Evolutionary conservation across 257 asterid species (phyloP), one percentile per base, ranked within the genome.

Genomic region (Solanum chilense): DNA sequence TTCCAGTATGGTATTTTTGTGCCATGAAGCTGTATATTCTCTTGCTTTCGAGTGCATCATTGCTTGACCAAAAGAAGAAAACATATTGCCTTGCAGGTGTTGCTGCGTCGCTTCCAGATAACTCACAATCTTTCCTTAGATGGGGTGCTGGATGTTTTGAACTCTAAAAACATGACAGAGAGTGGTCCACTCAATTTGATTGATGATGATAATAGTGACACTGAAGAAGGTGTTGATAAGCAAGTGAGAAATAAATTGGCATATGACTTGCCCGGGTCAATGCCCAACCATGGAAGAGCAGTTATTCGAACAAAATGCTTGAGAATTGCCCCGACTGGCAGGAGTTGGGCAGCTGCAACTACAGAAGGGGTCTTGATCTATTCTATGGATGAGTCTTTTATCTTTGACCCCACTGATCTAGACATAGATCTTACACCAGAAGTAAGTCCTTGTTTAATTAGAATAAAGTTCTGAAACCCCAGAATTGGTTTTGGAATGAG

Each of bases 291-390:
- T 33, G 99, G 98, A 83, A 94, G 98, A 91, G 95, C 99, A 35
- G 87, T 94, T 87, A 89, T 96, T 70, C 93, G 98, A 84, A 92
- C 99, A 56, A 97, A 94, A 92, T 95, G 98, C 92, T 91, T 97
- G 89, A 95, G 93, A 89, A 95, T 97, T 83, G 94, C 99, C 71
- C 99, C 99, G n/a, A 97, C 99, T 62, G 99, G 99, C 70, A 93
- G 98, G 86, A 96, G 92, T 88, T 97, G 98, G 98, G 97, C 99
- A 71, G 99, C 99, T 84, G 99, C 99, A 83, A 97, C 99, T 49
- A 96, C 99, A 33, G 99, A 97, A 92, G 99, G 99, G 80, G 99
- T 97, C 56, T 86, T 95, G 89, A 21, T 97, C 74, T 97, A 96
- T 89, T 92, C 98, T 60, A 95, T 97, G 98, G 99, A 97, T 42